Conservation (phyloP, 2,329 filamentous ascomycete genomes). For the Colletotrichum orchidophilum region DNA sequence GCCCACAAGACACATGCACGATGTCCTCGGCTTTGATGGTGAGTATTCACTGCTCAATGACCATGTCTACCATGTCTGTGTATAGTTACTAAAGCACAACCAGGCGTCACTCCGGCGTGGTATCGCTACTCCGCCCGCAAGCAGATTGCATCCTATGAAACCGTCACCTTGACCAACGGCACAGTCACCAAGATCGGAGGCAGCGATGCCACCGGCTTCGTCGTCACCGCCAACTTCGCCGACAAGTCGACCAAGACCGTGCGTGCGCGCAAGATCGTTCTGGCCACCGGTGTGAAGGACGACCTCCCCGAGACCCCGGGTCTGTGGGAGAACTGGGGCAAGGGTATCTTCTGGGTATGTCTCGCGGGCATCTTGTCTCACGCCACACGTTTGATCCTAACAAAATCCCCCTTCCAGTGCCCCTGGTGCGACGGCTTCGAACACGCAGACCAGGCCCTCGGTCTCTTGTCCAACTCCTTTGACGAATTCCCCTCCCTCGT, state of each 20-base stretch:
- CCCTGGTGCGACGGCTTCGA: conserved; percentile 73
- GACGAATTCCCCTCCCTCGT: conserved; percentile 54
- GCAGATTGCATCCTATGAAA: conserved; percentile 61
- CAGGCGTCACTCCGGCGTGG: conserved; percentile 63
- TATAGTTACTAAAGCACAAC: background rate
- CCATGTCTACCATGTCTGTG: background rate
- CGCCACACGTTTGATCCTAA: background rate
- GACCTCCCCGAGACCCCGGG: conserved; percentile 65
- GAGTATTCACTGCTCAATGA: conserved; percentile 12
- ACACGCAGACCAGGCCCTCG: conserved; percentile 66
- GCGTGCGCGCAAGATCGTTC: conserved; percentile 62
- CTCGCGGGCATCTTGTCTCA: too few relatives aligned
- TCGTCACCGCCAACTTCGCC: conserved; percentile 43
- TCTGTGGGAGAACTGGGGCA: conserved; percentile 63
- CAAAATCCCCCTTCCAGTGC: conserved; percentile 48
- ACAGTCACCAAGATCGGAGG: conserved; percentile 57
- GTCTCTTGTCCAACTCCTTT: conserved; percentile 58
- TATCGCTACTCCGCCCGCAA: conserved; percentile 64
- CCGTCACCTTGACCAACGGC: conserved; percentile 59
- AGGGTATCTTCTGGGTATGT: conserved; percentile 64
- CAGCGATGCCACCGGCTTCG: conserved; percentile 56
- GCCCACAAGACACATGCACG: conserved; percentile 67
- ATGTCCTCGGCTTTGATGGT: conserved; percentile 70
- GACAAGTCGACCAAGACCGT: conserved; percentile 42
- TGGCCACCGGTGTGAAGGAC: conserved; percentile 67